Base-by-base conservation (phyloP, 768 basidiomycete genomes). In the Russula emetica region DNA sequence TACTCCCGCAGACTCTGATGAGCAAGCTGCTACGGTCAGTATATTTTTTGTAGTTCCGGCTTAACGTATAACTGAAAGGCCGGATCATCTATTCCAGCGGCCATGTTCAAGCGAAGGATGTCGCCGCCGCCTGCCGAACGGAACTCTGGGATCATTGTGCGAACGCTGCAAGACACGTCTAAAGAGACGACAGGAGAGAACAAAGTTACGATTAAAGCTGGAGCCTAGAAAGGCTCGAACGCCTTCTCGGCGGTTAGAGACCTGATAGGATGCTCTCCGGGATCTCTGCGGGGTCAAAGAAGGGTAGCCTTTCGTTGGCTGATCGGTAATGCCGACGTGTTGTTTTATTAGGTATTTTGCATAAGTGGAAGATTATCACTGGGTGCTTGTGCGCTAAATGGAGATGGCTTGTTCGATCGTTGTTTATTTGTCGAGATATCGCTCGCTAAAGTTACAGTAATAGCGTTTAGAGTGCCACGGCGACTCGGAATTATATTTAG, bases 141-240 rank as follows among this genome's bases (percentile, higher is more conserved):
- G 68, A 28, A 40, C 67, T 9, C 16, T 55, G 0, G 75, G 76
- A 24, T 71, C 72, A 7, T 62, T 82, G 40, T 84, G 82, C 63
- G 76, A 76, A 16, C 77, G 75, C 50, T 83, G 82, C 67, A 76
- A 74, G 64, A 49, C 70, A 32, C 75, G 76, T 44, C 72, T 83
- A 60, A 83, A 79, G 76, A 80, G 76, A 67, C 76, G 74, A 22
- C 76, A 78, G 67, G 76, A 72, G 42, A 76, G 75, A 71, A 74
- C 76, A 55, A 82, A 79, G 70, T 74, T 77, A 55, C 74, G 78
- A 40, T 78, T 77, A 62, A 80, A 75, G 66, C 75, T 84, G 2
- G 78, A 79, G 64, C 79, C 79, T 42, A 65, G 62, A 55, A 67
- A 49, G 49, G 22, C 40, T 18, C n/a, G 58, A 50, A 9, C 53